Evolutionary conservation across 345 rosid species (phyloP).

Genomic region (Anastatica hierochuntica): DNA sequence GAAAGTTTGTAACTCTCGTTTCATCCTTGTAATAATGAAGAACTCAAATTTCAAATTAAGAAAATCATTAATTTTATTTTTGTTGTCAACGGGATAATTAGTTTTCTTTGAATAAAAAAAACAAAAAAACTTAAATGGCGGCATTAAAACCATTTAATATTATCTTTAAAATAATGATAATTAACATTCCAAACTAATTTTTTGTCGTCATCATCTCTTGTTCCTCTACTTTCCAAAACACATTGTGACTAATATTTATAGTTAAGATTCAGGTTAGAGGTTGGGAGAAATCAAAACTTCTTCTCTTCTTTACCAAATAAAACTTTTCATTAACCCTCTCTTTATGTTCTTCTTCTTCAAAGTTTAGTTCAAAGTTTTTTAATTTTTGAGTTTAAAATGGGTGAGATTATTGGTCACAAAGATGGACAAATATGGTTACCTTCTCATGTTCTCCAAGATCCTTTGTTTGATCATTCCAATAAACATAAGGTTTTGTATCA

Average conservation of each 20-base stretch:
- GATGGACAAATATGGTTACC: conserved; percentile 44
- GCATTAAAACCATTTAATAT: neutral
- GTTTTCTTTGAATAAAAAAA: neutral
- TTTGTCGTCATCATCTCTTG: conserved; percentile 12
- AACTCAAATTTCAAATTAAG: neutral
- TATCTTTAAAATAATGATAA: neutral
- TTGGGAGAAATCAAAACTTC: conserved; percentile 33
- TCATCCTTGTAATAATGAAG: neutral
- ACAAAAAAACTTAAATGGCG: neutral
- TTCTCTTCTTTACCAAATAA: neutral
- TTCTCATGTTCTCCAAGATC: conserved; percentile 41
- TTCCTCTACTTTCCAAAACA: conserved; percentile 21
- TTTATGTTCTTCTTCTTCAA: conserved; percentile 14
- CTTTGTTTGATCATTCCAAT: conserved; percentile 26
- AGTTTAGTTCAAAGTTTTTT: conserved; percentile 6
- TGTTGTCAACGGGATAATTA: neutral
- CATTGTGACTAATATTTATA: conserved; percentile 28
- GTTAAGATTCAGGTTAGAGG: conserved; percentile 73
- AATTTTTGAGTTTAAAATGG: conserved; percentile 15
- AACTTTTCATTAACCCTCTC: neutral
- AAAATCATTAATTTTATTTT: neutral
- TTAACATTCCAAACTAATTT: conserved; percentile 1
- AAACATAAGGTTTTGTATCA: conserved; percentile 16
- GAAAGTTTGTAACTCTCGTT: conserved; percentile 5
- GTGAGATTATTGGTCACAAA: conserved; percentile 33